phyloP scores from a whole-genome alignment of 768 basidiomycete genomes.

The Chlorophyllum brunneum region DNA sequence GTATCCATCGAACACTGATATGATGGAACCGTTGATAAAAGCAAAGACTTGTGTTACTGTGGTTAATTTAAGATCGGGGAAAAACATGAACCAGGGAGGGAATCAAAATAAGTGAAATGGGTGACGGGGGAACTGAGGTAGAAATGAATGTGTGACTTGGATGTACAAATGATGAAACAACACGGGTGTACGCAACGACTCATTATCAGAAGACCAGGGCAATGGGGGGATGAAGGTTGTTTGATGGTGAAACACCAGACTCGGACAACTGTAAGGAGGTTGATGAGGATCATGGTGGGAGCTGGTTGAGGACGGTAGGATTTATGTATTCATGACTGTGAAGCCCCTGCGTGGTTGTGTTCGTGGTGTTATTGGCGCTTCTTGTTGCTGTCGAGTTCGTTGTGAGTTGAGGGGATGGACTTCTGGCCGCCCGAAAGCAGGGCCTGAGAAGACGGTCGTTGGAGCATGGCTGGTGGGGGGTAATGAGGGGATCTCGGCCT shows the following conservation, averaged over 20 bases:
- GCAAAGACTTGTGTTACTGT: not conserved
- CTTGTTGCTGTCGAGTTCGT: not conserved
- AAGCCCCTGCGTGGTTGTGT: slow-evolving; percentile 3
- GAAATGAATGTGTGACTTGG: not conserved
- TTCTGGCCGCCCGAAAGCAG: not conserved
- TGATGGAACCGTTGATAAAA: not conserved
- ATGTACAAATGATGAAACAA: slow-evolving; percentile 1
- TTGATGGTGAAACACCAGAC: not conserved
- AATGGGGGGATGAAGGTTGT: not conserved
- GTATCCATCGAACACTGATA: not conserved
- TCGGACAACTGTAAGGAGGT: not conserved
- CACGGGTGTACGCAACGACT: not conserved
- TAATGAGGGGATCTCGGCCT: slow-evolving; percentile 9
- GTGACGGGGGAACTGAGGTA: not conserved
- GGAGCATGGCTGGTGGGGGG: slow-evolving; percentile 10
- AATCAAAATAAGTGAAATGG: not conserved
- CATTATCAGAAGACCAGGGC: not conserved
- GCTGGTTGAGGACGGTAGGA: no score
- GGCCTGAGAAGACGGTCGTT: slow-evolving; percentile 2
- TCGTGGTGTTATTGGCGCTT: not conserved
- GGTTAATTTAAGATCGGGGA: not conserved
- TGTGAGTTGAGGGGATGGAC: not conserved
- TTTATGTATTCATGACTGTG: slow-evolving; percentile 6
- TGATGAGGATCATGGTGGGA: not conserved
- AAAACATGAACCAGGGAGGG: not conserved